phyloP scores from a whole-genome alignment of 2,329 filamentous ascomycete genomes.

The Alternaria postmessia region DNA sequence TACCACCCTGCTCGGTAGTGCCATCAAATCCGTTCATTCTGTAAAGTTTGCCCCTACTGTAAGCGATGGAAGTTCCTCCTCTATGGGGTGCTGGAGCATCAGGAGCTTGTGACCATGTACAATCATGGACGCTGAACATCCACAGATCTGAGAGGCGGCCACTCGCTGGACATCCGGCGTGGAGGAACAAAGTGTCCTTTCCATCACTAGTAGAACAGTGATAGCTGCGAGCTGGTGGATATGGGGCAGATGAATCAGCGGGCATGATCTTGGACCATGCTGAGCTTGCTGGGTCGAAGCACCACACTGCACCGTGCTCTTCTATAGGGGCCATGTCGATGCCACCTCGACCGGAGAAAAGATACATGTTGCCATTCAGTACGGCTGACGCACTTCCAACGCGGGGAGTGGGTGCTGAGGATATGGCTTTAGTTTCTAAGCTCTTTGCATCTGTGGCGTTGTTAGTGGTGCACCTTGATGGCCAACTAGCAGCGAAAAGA shows the following conservation, averaged over 20 bases:
- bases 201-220: slow-evolving; percentile 73
- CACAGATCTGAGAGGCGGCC: slow-evolving; percentile 76
- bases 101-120: slow-evolving; percentile 73
- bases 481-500: slow-evolving; percentile 12
- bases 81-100: slow-evolving; percentile 72
- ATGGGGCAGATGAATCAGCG: slow-evolving; percentile 54
- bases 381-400: slow-evolving; percentile 76
- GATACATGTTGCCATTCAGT: slow-evolving; percentile 74
- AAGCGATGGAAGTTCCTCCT: slow-evolving; percentile 72
- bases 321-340: slow-evolving; percentile 74
- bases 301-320: slow-evolving; percentile 78
- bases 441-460: slow-evolving; percentile 55
- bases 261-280: slow-evolving; percentile 73
- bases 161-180: slow-evolving; percentile 74
- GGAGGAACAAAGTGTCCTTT: slow-evolving; percentile 74
- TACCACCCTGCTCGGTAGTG: slow-evolving; percentile 71
- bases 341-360: slow-evolving; percentile 82
- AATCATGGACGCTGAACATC: slow-evolving; percentile 73
- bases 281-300: slow-evolving; percentile 71
- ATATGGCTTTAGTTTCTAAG: slow-evolving; percentile 34
- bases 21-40: slow-evolving; percentile 85
- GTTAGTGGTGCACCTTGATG: slow-evolving; percentile 33
- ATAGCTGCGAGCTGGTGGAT: slow-evolving; percentile 73
- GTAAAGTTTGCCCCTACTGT: slow-evolving; percentile 71
- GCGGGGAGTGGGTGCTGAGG: slow-evolving; percentile 68